Base-by-base conservation (phyloP, 2,329 filamentous ascomycete genomes). In the Aaosphaeria arxii region DNA sequence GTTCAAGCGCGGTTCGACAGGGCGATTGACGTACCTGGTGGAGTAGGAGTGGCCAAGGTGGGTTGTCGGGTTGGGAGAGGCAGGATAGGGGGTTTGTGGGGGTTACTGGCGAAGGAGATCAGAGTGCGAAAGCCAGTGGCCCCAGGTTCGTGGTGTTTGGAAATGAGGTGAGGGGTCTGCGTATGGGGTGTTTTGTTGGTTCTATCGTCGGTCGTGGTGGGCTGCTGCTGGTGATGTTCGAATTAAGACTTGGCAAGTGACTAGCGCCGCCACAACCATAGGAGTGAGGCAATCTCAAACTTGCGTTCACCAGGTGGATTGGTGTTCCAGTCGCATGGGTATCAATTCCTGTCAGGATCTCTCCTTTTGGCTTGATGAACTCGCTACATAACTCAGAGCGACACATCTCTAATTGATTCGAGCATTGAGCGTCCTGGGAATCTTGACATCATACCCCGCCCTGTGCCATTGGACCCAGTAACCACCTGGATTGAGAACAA, bases 11-110 rank as follows among this genome's bases (percentile, higher is more conserved):
- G 58, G 52, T 52, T 58, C 59, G 49, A 57, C 30, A 47, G 17
- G 56, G 49, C 55, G 61, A 58, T 66, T 69, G 66, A 66, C 64
- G 63, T 67, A 68, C 66, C 51, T 49, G 49, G 60, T 54, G 47
- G 54, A 44, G 52, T 40, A 51, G 52, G 45, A 44, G 49, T 50
- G 45, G 46, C 39, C 7, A 28, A 40, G 11, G 39, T 28, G 39
- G 39, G 39, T 11, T 40, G 39, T 24, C 9, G 17, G 11, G 39
- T 11, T 40, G 24, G 39, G 7, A 13, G 39, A 40, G 11, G 39
- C 24, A 17, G 9, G 17, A 17, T 28, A 40, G 17, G 13, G 33
- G 39, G 17, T n/a, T 3, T 36, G 51, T 45, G 49, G 55, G 44
- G 52, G 48, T 31, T 42, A 43, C 45, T 42, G 51, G 49, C 41